These are phyloP conservation scores for Phycomyces nitens DNA, from an alignment of 192 early-diverging fungal genomes.

Conservation along the genomic window DNA sequence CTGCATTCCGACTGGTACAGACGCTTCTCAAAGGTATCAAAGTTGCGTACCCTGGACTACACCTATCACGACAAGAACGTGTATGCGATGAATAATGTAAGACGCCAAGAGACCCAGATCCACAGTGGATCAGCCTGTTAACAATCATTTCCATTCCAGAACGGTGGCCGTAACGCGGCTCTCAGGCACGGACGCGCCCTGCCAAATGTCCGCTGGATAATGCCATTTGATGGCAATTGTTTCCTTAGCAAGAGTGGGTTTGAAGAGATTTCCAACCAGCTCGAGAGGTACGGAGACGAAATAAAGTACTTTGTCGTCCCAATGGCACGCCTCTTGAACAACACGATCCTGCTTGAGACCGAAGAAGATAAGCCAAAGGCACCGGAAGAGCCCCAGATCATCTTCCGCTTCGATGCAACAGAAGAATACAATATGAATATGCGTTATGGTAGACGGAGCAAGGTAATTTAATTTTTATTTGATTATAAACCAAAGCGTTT, in stretches of 20 bases:
- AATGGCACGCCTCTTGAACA: slow-evolving; percentile 58
- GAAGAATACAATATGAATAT: slow-evolving; percentile 56
- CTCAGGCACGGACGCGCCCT: slow-evolving; percentile 47
- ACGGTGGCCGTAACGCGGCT: slow-evolving; percentile 57
- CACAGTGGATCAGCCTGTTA: too few relatives aligned
- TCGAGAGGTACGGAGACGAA: slow-evolving; percentile 42
- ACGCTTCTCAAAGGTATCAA: slow-evolving; percentile 53
- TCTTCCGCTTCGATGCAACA: slow-evolving; percentile 54
- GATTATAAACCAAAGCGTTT: too few relatives aligned
- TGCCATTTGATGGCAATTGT: slow-evolving; percentile 64
- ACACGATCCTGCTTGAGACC: slow-evolving; percentile 47
- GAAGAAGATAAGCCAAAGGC: slow-evolving; percentile 50
- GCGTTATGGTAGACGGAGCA: slow-evolving; percentile 61
- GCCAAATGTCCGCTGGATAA: slow-evolving; percentile 52
- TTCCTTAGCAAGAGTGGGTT: slow-evolving; percentile 52
- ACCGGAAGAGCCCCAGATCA: slow-evolving; percentile 60
- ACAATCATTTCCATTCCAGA: too few relatives aligned
- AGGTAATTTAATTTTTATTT: slow-evolving; percentile 35
- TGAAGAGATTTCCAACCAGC: slow-evolving; percentile 46
- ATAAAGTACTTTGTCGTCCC: slow-evolving; percentile 61
- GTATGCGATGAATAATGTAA: slow-evolving; percentile 69
- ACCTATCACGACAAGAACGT: slow-evolving; percentile 63
- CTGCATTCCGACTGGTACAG: slow-evolving; percentile 58
- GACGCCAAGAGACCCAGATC: not conserved
- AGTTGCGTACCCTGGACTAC: slow-evolving; percentile 54